Conservation (phyloP, 805 yeast species). For the Kluyveromyces aestuarii region DNA sequence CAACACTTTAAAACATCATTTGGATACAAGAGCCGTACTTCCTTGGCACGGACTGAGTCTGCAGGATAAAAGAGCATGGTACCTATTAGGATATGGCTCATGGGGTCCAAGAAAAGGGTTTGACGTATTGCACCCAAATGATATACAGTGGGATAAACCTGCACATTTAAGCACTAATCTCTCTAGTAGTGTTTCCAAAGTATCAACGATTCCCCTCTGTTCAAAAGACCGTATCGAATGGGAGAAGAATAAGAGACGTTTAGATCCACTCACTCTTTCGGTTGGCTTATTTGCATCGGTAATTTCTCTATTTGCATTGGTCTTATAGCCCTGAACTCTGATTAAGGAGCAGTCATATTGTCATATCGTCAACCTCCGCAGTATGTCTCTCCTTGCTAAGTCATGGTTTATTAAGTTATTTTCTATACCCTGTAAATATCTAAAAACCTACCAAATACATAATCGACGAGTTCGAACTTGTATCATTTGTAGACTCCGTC, state of each 20-base stretch:
- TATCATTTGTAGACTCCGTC: background rate
- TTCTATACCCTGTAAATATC: background rate
- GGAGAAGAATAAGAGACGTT: background rate
- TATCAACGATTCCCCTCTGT: background rate
- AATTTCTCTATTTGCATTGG: background rate
- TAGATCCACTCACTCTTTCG: background rate
- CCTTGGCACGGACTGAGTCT: background rate
- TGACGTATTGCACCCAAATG: background rate
- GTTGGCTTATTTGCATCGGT: constrained; percentile 1
- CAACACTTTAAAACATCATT: constrained; percentile 1
- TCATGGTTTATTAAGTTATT: background rate
- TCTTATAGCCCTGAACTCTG: background rate
- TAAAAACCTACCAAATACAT: background rate
- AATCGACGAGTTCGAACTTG: background rate
- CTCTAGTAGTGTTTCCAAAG: background rate
- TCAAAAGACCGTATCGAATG: constrained; percentile 1
- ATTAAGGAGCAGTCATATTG: background rate
- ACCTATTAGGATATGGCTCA: constrained; percentile 1
- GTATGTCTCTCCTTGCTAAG: background rate
- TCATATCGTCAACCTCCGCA: background rate
- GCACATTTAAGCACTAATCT: background rate
- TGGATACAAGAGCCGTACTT: background rate
- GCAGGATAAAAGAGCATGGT: constrained; percentile 2
- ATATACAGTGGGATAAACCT: background rate
- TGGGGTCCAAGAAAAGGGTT: constrained; percentile 1